These are phyloP conservation scores for Elsinoe fawcettii DNA, from an alignment of 2,329 filamentous ascomycete species.

Conservation along the genomic window DNA sequence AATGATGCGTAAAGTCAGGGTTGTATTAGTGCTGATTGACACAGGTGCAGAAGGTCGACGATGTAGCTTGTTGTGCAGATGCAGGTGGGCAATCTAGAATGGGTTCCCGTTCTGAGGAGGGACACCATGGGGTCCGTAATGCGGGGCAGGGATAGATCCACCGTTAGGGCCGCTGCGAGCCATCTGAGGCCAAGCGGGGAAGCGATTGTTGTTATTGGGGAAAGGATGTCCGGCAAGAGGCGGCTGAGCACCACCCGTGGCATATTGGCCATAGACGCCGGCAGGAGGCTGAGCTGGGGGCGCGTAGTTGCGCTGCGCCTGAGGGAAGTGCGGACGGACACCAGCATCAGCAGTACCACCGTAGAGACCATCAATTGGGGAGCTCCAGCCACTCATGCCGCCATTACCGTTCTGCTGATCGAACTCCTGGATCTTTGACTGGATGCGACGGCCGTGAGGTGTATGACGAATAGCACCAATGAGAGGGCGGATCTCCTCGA, in stretches of 20 bases:
- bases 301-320: background rate
- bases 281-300: background rate
- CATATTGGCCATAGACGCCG: background rate
- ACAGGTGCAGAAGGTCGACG: background rate
- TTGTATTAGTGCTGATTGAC: background rate
- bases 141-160: background rate
- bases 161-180: background rate
- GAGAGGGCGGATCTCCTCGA: slow-evolving; percentile 78
- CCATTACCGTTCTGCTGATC: slow-evolving; percentile 31
- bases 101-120: background rate
- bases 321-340: background rate
- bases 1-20: slow-evolving; percentile 3
- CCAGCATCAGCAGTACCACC: slow-evolving; percentile 8
- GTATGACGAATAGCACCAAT: slow-evolving; percentile 79
- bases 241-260: background rate
- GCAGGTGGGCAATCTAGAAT: background rate
- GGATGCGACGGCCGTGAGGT: slow-evolving; percentile 88
- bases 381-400: background rate
- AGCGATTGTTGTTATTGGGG: slow-evolving; percentile 3
- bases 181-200: slow-evolving; percentile 12
- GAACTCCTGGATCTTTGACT: slow-evolving; percentile 67
- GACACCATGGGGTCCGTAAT: background rate
- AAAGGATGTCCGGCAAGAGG: background rate
- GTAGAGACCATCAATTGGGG: background rate
- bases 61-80: background rate